Evolutionary conservation across 192 early-diverging fungal genomes (phyloP).

Genomic region (Entomortierella lignicola): DNA sequence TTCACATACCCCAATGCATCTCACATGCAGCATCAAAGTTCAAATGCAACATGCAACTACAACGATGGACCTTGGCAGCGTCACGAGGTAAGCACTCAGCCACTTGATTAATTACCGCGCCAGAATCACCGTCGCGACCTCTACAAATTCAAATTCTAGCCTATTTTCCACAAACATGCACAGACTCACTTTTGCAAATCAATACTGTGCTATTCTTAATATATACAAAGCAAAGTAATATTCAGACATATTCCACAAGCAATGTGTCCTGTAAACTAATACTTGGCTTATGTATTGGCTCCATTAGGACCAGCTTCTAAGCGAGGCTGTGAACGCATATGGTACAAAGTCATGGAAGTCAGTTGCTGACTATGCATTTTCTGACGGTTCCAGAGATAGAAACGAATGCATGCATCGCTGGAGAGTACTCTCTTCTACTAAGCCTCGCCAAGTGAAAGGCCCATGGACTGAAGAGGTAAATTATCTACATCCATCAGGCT

Average conservation of each 20-base stretch:
- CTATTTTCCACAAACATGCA: no score
- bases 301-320: constrained; percentile 30
- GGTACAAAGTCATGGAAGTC: constrained; percentile 45
- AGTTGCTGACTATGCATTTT: constrained; percentile 37
- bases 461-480: constrained; percentile 53
- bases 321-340: constrained; percentile 28
- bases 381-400: constrained; percentile 32
- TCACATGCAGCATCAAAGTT: constrained; percentile 5
- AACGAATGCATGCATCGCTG: constrained; percentile 47
- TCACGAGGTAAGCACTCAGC: constrained; percentile 27
- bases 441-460: constrained; percentile 41
- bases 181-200: no score
- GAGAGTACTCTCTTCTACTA: constrained; percentile 22
- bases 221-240: no score
- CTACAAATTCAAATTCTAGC: background rate
- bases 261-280: no score
- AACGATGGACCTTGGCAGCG: constrained; percentile 33
- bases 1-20: background rate
- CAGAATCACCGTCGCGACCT: background rate
- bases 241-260: no score
- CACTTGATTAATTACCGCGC: background rate
- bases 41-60: constrained; percentile 1
- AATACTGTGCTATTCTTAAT: no score
- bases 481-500: background rate
- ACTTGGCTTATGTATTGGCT: no score